These are phyloP conservation scores for Fraxinus nigra DNA, from an alignment of 305 asterid species.

Conservation along the genomic window DNA sequence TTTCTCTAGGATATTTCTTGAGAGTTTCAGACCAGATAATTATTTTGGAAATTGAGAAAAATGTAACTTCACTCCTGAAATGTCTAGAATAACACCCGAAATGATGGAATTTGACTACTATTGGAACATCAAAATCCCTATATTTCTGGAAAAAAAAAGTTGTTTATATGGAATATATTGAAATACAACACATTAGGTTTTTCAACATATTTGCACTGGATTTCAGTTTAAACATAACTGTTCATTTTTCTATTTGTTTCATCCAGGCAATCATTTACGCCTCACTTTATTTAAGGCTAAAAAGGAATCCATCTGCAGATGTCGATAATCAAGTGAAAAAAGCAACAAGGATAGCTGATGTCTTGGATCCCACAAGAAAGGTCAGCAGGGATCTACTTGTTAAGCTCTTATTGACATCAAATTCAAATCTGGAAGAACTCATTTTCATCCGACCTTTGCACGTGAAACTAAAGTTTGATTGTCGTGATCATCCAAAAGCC, in stretches of 20 bases:
- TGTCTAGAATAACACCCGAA: not conserved
- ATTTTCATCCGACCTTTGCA: constrained; percentile 65
- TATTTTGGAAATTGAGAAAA: constrained; percentile 1
- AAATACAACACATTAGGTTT: not conserved
- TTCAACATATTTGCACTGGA: not conserved
- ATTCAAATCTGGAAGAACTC: constrained; percentile 51
- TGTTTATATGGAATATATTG: not conserved
- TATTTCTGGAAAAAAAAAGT: not conserved
- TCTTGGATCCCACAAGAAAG: constrained; percentile 48
- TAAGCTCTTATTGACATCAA: constrained; percentile 43
- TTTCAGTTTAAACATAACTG: not conserved
- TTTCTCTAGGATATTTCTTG: not conserved
- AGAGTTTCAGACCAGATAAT: constrained; percentile 5
- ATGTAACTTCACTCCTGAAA: not conserved
- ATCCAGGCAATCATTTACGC: constrained; percentile 64
- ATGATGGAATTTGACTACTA: not conserved
- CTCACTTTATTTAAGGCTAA: constrained; percentile 64
- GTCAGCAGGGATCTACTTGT: constrained; percentile 41
- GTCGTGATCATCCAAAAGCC: constrained; percentile 59
- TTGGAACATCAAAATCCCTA: not conserved
- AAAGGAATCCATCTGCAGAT: constrained; percentile 27
- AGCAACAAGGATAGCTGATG: constrained; percentile 56
- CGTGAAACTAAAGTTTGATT: constrained; percentile 55
- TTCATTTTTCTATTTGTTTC: constrained; percentile 14
- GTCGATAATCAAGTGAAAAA: constrained; percentile 27